Percentiles rank a stretch among this genome's conserved stretches.
Conservation (phyloP, 345 rosid genomes). For the Lepidium didymum region DNA sequence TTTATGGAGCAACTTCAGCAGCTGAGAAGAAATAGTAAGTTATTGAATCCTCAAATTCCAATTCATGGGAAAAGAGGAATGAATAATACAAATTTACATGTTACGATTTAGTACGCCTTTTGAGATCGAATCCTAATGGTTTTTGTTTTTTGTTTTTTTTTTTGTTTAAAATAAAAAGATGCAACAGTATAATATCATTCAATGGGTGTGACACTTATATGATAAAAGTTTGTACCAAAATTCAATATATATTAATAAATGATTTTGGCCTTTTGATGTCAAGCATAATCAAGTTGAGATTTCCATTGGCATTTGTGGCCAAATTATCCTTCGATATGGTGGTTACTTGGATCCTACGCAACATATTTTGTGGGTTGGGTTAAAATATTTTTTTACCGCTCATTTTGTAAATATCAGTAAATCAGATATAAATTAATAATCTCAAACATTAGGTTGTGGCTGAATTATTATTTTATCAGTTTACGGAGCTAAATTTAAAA, state of each 20-base stretch:
- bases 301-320: too few relatives aligned
- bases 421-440: too few relatives aligned
- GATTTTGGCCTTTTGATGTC: not conserved
- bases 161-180: not conserved
- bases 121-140: conserved; percentile 2
- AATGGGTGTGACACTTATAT: not conserved
- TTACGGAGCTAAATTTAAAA: too few relatives aligned
- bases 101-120: not conserved
- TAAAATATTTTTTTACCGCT: too few relatives aligned
- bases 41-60: conserved; percentile 6
- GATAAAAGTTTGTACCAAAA: not conserved
- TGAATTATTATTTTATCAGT: too few relatives aligned
- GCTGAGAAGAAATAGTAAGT: conserved; percentile 6
- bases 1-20: conserved; percentile 41
- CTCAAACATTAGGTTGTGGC: too few relatives aligned
- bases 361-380: too few relatives aligned
- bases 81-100: not conserved
- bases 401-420: too few relatives aligned
- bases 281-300: not conserved
- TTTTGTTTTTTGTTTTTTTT: not conserved
- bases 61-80: not conserved
- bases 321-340: too few relatives aligned
- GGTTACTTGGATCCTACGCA: too few relatives aligned
- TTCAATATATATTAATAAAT: not conserved
- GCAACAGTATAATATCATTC: not conserved